Evolutionary conservation across 179 eudicot species (phyloP).

Genomic region (Spinacia oleracea): DNA sequence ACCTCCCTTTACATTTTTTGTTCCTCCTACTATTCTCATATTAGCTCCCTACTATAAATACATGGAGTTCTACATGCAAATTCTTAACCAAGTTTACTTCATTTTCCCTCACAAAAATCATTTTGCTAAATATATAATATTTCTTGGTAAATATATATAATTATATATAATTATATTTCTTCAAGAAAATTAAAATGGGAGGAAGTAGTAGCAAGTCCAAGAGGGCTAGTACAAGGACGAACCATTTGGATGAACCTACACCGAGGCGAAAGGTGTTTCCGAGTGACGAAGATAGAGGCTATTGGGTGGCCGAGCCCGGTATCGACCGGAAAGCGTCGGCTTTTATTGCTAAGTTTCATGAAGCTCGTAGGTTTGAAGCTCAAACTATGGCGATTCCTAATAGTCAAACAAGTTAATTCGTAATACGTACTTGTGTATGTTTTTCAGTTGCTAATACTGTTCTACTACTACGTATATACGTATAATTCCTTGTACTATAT

Average conservation of each 20-base stretch:
- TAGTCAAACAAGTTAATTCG: not conserved
- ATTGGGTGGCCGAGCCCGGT: conserved; percentile 48
- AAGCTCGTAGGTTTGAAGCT: conserved; percentile 32
- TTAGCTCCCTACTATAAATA: conserved; percentile 33
- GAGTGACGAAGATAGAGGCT: conserved; percentile 50
- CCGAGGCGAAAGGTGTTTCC: conserved; percentile 33
- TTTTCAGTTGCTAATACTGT: not conserved
- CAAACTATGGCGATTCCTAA: conserved; percentile 32
- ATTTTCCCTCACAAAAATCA: too few species aligned
- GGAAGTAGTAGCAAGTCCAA: conserved; percentile 23
- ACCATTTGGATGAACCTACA: conserved; percentile 24
- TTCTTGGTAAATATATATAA: too few species aligned
- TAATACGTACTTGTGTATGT: too few species aligned
- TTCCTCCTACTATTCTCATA: conserved; percentile 11
- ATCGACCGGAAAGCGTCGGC: conserved; percentile 37
- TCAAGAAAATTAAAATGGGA: conserved; percentile 11
- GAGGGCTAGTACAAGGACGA: conserved; percentile 24
- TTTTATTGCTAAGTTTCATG: conserved; percentile 41
- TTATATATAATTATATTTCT: too few species aligned
- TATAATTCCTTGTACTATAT: not conserved
- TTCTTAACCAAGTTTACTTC: conserved; percentile 10
- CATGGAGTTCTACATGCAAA: not conserved
- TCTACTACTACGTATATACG: too few species aligned
- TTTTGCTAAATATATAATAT: too few species aligned
- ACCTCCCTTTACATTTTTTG: not conserved